phyloP scores from a whole-genome alignment of 495 filamentous ascomycete genomes.

The Podospora australis region DNA sequence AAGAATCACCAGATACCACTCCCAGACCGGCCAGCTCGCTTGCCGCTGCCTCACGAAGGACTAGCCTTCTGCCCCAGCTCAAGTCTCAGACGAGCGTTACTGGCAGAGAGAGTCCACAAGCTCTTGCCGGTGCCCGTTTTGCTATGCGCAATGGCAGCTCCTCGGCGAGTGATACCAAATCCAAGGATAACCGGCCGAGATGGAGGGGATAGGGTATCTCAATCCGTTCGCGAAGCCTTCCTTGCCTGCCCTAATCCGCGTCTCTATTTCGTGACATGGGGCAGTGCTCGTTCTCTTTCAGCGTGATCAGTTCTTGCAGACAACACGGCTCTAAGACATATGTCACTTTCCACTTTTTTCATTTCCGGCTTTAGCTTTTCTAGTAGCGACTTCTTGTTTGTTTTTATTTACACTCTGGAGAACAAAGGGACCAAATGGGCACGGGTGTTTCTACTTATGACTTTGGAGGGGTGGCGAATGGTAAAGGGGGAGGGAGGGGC shows the following conservation, averaged over 20 bases:
- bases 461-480: background rate
- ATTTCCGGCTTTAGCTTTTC: too few relatives aligned
- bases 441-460: too few relatives aligned
- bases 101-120: constrained; percentile 37
- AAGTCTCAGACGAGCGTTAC: constrained; percentile 18
- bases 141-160: constrained; percentile 30
- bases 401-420: too few relatives aligned
- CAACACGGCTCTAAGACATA: too few relatives aligned
- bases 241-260: too few relatives aligned
- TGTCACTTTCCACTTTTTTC: too few relatives aligned
- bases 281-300: too few relatives aligned
- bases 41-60: constrained; percentile 30
- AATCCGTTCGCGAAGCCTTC: too few relatives aligned
- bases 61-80: constrained; percentile 24
- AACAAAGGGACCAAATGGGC: too few relatives aligned
- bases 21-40: constrained; percentile 43
- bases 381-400: too few relatives aligned
- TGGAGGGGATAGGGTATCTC: constrained; percentile 18
- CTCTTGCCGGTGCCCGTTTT: constrained; percentile 30
- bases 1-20: constrained; percentile 16
- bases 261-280: too few relatives aligned
- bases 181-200: constrained; percentile 23
- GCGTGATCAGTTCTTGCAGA: too few relatives aligned
- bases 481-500: background rate
- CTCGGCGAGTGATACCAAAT: constrained; percentile 13